These are phyloP conservation scores for Aspergillus glaucus DNA, from an alignment of 2,329 filamentous ascomycete genomes.

Conservation along the genomic window DNA sequence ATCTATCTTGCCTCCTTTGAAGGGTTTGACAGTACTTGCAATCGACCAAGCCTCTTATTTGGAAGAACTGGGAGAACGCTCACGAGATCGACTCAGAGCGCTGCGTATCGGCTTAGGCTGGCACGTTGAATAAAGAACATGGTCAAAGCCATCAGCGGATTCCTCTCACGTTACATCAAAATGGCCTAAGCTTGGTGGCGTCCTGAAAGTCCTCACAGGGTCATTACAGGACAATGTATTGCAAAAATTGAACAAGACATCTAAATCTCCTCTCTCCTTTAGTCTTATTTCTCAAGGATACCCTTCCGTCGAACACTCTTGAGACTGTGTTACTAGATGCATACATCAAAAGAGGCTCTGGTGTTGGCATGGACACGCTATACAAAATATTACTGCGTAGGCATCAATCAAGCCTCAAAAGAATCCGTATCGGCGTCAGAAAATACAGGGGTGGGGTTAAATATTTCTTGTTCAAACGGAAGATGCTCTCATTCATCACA, in stretches of 20 bases:
- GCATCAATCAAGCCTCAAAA: constrained; percentile 65
- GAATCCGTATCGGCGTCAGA: constrained; percentile 65
- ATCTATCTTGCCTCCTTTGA: constrained; percentile 67
- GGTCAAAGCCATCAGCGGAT: constrained; percentile 21
- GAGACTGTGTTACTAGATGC: constrained; percentile 65
- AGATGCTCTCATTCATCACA: constrained; percentile 66
- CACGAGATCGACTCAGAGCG: constrained; percentile 59
- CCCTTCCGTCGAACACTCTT: constrained; percentile 57
- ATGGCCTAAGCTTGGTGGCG: constrained; percentile 29
- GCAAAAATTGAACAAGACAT: background rate
- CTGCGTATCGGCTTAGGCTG: constrained; percentile 66
- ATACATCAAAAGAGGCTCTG: constrained; percentile 36
- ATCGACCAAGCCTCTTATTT: constrained; percentile 78
- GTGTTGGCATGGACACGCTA: constrained; percentile 62
- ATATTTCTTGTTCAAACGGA: constrained; percentile 51
- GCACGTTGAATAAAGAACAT: constrained; percentile 18
- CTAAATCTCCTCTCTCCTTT: constrained; percentile 41
- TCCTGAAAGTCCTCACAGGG: constrained; percentile 25
- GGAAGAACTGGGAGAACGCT: constrained; percentile 76
- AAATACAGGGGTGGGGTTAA: constrained; percentile 46
- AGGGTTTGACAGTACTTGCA: constrained; percentile 69
- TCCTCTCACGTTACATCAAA: constrained; percentile 6
- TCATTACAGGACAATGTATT: background rate
- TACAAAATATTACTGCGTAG: constrained; percentile 63
- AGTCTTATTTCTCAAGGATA: constrained; percentile 69